phyloP scores from a whole-genome alignment of 2,329 filamentous ascomycete genomes.

The Verticillium zaregamsianum region DNA sequence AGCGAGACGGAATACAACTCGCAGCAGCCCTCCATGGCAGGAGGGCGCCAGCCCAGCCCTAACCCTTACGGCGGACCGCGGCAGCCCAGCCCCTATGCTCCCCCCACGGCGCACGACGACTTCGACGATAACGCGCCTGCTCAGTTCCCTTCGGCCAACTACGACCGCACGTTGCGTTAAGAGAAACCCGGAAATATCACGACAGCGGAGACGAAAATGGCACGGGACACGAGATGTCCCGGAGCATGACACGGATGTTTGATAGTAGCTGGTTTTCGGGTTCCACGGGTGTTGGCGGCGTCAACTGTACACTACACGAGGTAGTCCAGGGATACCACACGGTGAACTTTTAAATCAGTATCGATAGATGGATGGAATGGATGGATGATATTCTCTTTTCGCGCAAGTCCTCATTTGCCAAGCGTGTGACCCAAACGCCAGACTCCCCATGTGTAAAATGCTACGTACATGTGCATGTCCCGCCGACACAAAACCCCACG shows the following conservation, averaged over 20 bases:
- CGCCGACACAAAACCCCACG: not conserved
- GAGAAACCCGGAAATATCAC: not conserved
- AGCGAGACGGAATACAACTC: conserved; percentile 45
- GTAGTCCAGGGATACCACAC: conserved; percentile 16
- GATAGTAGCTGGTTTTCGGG: conserved; percentile 2
- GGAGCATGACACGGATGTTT: not conserved
- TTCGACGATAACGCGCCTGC: conserved; percentile 43
- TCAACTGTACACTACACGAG: conserved; percentile 14
- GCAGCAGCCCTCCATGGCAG: conserved; percentile 24
- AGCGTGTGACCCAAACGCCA: conserved; percentile 2
- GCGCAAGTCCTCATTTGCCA: not conserved
- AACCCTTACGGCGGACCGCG: conserved; percentile 8
- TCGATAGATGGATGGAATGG: conserved; percentile 1
- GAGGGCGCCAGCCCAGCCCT: conserved; percentile 21
- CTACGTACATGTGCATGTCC: not conserved
- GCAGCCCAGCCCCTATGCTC: conserved; percentile 25
- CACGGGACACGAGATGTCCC: not conserved
- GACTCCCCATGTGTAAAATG: conserved; percentile 18
- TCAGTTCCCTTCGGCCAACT: conserved; percentile 54
- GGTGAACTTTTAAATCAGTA: conserved; percentile 12
- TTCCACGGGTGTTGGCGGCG: conserved; percentile 18
- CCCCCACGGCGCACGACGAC: conserved; percentile 31
- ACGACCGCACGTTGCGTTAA: conserved; percentile 37
- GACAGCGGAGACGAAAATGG: not conserved
- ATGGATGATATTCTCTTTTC: not conserved